Conservation (phyloP, 1,139 yeast species). For the Taphrina flavorubra region DNA sequence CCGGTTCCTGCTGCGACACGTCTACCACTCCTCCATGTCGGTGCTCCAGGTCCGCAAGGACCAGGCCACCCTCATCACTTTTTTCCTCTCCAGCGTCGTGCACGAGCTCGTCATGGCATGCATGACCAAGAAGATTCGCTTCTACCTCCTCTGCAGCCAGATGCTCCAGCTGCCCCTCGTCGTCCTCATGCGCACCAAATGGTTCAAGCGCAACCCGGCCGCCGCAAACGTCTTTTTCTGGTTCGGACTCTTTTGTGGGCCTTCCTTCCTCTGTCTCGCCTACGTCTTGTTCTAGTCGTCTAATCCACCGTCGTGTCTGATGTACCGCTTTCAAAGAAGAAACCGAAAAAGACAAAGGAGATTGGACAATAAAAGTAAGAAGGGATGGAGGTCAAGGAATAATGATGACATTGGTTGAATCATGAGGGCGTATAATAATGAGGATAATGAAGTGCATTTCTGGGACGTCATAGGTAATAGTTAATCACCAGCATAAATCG, state of each 20-base stretch:
- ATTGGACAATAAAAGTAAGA: too few relatives aligned
- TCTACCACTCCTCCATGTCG: slow-evolving; percentile 87
- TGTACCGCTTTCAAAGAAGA: too few relatives aligned
- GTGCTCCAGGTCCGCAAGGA: slow-evolving; percentile 68
- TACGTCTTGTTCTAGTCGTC: slow-evolving; percentile 68
- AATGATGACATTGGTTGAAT: too few relatives aligned
- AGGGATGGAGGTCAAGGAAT: background rate
- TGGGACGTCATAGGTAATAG: too few relatives aligned
- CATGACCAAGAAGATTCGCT: slow-evolving; percentile 77
- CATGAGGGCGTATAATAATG: too few relatives aligned
- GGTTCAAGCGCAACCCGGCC: slow-evolving; percentile 64
- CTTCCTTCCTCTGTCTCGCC: slow-evolving; percentile 83
- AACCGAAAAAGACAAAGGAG: too few relatives aligned
- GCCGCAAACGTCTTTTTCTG: slow-evolving; percentile 86
- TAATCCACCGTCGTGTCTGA: too few relatives aligned
- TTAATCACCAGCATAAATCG: too few relatives aligned
- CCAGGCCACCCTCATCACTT: slow-evolving; percentile 79
- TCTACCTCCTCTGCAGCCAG: slow-evolving; percentile 78
- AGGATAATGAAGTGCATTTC: too few relatives aligned
- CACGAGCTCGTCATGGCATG: slow-evolving; percentile 95
- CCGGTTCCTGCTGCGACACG: slow-evolving; percentile 84
- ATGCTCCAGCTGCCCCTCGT: slow-evolving; percentile 69
- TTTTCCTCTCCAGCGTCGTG: slow-evolving; percentile 75
- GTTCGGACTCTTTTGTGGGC: slow-evolving; percentile 90
- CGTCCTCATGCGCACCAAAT: slow-evolving; percentile 51